phyloP scores from a whole-genome alignment of 495 filamentous ascomycete genomes.

The Daldinia decipiens region DNA sequence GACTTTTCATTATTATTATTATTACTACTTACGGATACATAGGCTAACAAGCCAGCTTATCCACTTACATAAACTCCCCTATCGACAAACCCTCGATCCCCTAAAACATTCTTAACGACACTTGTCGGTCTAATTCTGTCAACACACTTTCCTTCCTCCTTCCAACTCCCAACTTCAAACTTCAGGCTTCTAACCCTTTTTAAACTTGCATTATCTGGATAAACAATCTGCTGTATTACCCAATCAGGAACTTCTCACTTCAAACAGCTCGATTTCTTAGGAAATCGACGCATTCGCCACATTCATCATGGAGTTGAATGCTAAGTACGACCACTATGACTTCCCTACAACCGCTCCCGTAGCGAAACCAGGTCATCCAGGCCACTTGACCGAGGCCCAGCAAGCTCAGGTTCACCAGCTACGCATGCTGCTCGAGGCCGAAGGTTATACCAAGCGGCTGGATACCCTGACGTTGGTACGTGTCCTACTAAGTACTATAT shows the following conservation, averaged over 20 bases:
- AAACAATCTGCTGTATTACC: slow-evolving; percentile 17
- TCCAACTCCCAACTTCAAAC: not conserved
- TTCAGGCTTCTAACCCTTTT: not conserved
- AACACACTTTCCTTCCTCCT: not conserved
- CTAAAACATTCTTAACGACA: slow-evolving; percentile 27
- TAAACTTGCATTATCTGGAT: slow-evolving; percentile 13
- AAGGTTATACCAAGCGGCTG: slow-evolving; percentile 83
- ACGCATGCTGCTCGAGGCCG: slow-evolving; percentile 81
- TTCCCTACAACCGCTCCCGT: slow-evolving; percentile 82
- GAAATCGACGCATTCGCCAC: slow-evolving; percentile 40
- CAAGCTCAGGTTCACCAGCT: slow-evolving; percentile 90
- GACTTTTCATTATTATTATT: slow-evolving; percentile 22
- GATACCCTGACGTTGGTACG: slow-evolving; percentile 88
- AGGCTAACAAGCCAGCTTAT: slow-evolving; percentile 31
- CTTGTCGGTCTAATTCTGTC: slow-evolving; percentile 11
- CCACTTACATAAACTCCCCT: slow-evolving; percentile 34
- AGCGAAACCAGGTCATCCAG: slow-evolving; percentile 80
- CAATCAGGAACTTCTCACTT: slow-evolving; percentile 4
- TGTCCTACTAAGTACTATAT: slow-evolving; percentile 2
- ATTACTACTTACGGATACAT: slow-evolving; percentile 15
- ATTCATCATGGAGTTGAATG: slow-evolving; percentile 68
- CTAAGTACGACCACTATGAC: slow-evolving; percentile 97
- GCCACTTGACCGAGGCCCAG: slow-evolving; percentile 86
- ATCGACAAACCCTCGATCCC: slow-evolving; percentile 13
- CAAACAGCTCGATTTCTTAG: slow-evolving; percentile 26